Percentiles rank a stretch among this genome's conserved stretches.
phyloP scores from a whole-genome alignment of 306 rosid species.

The Rubus parviflorus region DNA sequence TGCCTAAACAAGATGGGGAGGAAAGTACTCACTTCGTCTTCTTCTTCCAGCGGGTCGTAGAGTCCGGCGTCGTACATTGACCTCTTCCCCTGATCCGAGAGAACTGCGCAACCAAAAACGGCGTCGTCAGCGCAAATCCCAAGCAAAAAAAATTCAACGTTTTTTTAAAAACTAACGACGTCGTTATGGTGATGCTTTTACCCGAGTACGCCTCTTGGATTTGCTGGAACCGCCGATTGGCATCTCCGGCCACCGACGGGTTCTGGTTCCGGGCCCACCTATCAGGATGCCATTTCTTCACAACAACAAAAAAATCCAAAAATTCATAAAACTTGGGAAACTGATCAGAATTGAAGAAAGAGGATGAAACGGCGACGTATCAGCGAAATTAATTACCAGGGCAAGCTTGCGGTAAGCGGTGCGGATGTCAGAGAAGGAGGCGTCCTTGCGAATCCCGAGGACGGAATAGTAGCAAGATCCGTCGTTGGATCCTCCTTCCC shows the following conservation, averaged over 20 bases:
- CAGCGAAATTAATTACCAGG: slow-evolving; percentile 39
- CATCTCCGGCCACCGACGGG: slow-evolving; percentile 63
- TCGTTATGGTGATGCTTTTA: slow-evolving; percentile 16
- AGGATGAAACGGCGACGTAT: slow-evolving; percentile 18
- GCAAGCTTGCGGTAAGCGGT: slow-evolving; percentile 91
- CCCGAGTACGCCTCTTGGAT: slow-evolving; percentile 96
- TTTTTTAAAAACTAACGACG: not conserved
- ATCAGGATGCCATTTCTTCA: slow-evolving; percentile 96
- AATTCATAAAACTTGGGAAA: not conserved
- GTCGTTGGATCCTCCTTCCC: slow-evolving; percentile 74
- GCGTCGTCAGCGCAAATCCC: not conserved
- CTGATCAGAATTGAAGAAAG: not conserved
- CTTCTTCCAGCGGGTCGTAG: slow-evolving; percentile 79
- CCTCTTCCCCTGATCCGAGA: slow-evolving; percentile 79
- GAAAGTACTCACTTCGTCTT: slow-evolving; percentile 59
- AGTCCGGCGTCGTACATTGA: slow-evolving; percentile 94
- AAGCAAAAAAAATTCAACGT: not conserved
- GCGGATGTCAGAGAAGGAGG: slow-evolving; percentile 88
- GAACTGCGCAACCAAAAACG: slow-evolving; percentile 51
- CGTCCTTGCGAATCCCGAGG: slow-evolving; percentile 76
- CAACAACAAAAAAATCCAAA: not conserved
- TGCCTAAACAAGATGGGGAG: slow-evolving; percentile 1
- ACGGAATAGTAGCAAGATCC: slow-evolving; percentile 85
- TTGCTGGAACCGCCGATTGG: slow-evolving; percentile 84
- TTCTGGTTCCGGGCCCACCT: slow-evolving; percentile 60